Evolutionary conservation across 2,329 filamentous ascomycete species (phyloP), one percentile per base, ranked within the genome.

Genomic region (Metarhizium album): DNA sequence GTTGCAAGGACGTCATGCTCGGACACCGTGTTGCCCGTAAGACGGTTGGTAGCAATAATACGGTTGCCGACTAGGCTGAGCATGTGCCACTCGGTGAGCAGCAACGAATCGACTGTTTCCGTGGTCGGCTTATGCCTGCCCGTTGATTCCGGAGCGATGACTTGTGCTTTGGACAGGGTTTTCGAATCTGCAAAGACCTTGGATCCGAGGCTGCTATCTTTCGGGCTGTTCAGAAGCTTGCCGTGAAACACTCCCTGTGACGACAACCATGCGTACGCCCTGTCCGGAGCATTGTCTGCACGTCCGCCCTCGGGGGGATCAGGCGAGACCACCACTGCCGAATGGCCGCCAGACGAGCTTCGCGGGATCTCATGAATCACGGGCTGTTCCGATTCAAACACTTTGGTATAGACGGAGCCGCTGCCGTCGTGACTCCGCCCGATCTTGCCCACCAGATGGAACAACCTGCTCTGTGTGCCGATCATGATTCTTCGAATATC

Each of bases 11-110:
- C 85, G 22, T 83, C 75, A 67, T 97, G 90, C 64, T 96, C 88
- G 59, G 93, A 94, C 2, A 95, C 86, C 46, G 91, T 75, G 48
- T 84, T 81, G 27, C 91, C 89, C 40, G 90, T 93, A 45, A 98
- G 76, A 31, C 90, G 80, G 63, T 97, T 97, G 53, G 88, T 81
- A 2, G 87, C 90, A 22, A 96, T 81, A 2, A 98, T 76, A 27
- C 89, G 80, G 2, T 84, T 86, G 53, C 93, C 90, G 1, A 95
- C 80, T 0, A 98, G 74, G 56, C 84, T 82, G 22, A 98, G 68
- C 47, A 96, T 83, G 64, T 98, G 93, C 86, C 93, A 98, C 62
- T 95, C 90, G 5, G 90, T 95, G 55, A 98, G 72, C 0, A 86
- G 83, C 64, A 95, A 84, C 0, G 87, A 87, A 40, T 84, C 82